Evolutionary conservation across 2,329 filamentous ascomycete genomes (phyloP), one percentile per base, ranked within the genome.

Genomic region (Aspergillus ochraceoroseus): DNA sequence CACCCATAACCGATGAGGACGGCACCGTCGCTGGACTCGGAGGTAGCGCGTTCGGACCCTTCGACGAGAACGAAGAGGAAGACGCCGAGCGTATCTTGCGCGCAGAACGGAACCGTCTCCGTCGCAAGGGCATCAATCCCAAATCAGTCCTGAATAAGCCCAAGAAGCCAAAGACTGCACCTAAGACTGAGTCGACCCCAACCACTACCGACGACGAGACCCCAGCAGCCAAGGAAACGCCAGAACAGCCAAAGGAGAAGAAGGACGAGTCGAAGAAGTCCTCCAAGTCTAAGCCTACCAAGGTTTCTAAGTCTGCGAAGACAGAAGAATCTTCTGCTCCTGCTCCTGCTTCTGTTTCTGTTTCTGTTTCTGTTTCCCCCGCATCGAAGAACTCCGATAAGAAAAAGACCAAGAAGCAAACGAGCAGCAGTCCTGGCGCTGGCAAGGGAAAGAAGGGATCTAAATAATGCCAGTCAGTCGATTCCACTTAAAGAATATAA

Each of bases 91-190:
- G 83, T 59, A 87, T 89, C 29, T 76, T 83, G 56, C 79, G 79
- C 54, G 83, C 80, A n/a, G 80, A 82, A 70, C 76, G 78, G 51
- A 87, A 83, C 56, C 77, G 80, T 44, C 76, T 88, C 73, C 79
- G 83, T 54, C 78, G 79, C 56, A 82, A 84, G 59, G 85, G 85
- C 45, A 65, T 89, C 38, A 80, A 89, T 62, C 85, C 85, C 1
- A 80, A 76, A 58, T 79, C 75, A 22, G 66, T 75, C 17, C 65
- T 65, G 41, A 62, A 62, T 38, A 65, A 63, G 45, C 56, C 62
- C 18, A 59, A 62, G 48, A 61, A 56, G 39, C 36, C 30, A 35
- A 59, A 59, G 49, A 45, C 44, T 2, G 44, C 53, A 18, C 32
- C 44, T 9, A 52, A 53, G 40, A 33, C 48, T 3, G 43, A 53